These are phyloP conservation scores for Leptodermis oblonga DNA, from an alignment of 257 asterid species.

Conservation along the genomic window DNA sequence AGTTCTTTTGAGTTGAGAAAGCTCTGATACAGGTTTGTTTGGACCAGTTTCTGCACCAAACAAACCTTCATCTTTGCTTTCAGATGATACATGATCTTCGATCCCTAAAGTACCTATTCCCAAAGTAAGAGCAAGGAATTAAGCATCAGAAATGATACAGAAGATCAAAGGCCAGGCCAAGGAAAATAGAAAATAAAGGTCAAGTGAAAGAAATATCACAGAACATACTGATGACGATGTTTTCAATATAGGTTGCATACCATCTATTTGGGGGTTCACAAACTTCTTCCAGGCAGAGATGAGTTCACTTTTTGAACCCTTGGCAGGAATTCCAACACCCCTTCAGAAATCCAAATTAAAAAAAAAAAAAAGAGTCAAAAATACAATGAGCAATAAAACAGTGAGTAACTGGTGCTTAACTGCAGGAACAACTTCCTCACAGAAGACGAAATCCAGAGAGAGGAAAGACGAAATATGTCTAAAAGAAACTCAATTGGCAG, in stretches of 20 bases:
- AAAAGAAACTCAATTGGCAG: not conserved
- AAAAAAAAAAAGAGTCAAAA: not conserved
- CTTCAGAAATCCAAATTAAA: conserved; percentile 26
- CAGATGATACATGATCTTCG: conserved; percentile 28
- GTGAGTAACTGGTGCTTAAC: conserved; percentile 4
- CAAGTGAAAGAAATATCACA: conserved; percentile 5
- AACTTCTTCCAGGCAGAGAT: conserved; percentile 46
- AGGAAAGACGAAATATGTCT: not conserved
- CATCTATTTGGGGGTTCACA: conserved; percentile 38
- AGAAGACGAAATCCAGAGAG: not conserved
- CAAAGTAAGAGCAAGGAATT: conserved; percentile 21
- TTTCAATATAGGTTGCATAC: conserved; percentile 26
- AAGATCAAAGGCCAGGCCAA: not conserved
- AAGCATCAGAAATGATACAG: conserved; percentile 3
- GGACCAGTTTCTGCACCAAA: conserved; percentile 26
- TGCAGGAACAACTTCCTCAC: not conserved
- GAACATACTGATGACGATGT: not conserved
- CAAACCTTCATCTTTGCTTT: conserved; percentile 32
- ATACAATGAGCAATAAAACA: conserved; percentile 8
- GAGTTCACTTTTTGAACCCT: conserved; percentile 53
- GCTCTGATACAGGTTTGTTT: conserved; percentile 14
- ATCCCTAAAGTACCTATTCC: conserved; percentile 28
- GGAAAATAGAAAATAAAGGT: not conserved
- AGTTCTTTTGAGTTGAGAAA: conserved; percentile 33
- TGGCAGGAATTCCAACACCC: conserved; percentile 48